phyloP scores from a whole-genome alignment of 2,329 filamentous ascomycete genomes.

The Fusarium stilboides region DNA sequence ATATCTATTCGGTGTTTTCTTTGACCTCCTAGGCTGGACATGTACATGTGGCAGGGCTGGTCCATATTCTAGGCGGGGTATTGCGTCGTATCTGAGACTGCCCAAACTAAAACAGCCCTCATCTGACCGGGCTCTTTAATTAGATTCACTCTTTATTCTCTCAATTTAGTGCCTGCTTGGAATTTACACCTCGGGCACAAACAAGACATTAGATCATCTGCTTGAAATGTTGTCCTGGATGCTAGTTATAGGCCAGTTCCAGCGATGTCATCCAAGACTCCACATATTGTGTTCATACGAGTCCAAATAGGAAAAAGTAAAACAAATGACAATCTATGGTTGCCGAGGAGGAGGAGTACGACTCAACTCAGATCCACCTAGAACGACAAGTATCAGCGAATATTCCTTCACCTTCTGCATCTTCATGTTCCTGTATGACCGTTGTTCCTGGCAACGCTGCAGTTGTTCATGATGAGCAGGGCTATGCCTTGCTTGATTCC shows the following conservation, averaged over 20 bases:
- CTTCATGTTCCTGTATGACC: background rate
- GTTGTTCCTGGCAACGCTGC: conserved; percentile 4
- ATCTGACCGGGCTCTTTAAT: background rate
- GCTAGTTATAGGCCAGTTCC: background rate
- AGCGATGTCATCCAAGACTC: background rate
- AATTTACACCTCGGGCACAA: background rate
- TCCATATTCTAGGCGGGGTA: conserved; percentile 19
- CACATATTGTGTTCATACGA: background rate
- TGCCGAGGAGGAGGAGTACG: conserved; percentile 1
- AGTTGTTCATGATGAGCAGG: background rate
- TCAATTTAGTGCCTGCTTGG: background rate
- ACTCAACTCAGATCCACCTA: conserved; percentile 3
- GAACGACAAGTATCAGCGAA: background rate
- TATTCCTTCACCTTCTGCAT: background rate
- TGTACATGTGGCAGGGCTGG: conserved; percentile 23
- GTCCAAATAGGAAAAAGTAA: background rate
- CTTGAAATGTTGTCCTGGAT: background rate
- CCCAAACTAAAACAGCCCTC: no score
- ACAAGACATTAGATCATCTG: background rate
- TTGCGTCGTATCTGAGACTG: conserved; percentile 5
- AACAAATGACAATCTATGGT: background rate
- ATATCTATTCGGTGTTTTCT: no score
- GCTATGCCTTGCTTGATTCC: background rate
- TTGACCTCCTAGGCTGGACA: no score
- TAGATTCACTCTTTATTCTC: background rate